Conservation (phyloP, 1,139 yeast genomes). For the Debaryomyces fabryi region DNA sequence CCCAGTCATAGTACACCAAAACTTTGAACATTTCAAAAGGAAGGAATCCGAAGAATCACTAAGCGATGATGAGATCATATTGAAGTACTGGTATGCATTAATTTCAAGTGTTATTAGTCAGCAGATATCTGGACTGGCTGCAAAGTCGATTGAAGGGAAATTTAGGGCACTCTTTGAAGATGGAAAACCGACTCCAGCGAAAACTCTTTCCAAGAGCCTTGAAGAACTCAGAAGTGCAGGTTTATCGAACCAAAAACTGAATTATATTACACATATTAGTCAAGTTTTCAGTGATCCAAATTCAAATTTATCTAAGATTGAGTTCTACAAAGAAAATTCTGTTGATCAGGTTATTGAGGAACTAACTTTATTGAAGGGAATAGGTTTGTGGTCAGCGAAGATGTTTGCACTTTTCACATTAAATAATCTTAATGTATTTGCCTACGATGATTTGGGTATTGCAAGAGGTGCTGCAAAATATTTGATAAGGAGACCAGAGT, state of each 20-base stretch:
- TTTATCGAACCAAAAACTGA: slow-evolving; percentile 67
- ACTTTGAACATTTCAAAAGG: slow-evolving; percentile 32
- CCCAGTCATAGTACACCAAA: slow-evolving; percentile 32
- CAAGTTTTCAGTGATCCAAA: slow-evolving; percentile 50
- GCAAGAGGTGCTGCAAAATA: slow-evolving; percentile 79
- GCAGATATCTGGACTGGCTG: slow-evolving; percentile 87
- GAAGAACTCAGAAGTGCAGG: slow-evolving; percentile 67
- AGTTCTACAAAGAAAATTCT: slow-evolving; percentile 37
- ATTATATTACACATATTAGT: slow-evolving; percentile 65
- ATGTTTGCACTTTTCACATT: slow-evolving; percentile 82
- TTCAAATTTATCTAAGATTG: slow-evolving; percentile 39
- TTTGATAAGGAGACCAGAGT: slow-evolving; percentile 55
- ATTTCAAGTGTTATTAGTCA: slow-evolving; percentile 64
- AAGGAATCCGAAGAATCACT: slow-evolving; percentile 10
- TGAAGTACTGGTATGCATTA: slow-evolving; percentile 43
- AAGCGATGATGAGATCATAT: slow-evolving; percentile 31
- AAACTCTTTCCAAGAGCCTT: slow-evolving; percentile 39
- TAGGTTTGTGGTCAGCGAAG: slow-evolving; percentile 90
- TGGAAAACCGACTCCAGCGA: slow-evolving; percentile 55
- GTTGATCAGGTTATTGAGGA: slow-evolving; percentile 57
- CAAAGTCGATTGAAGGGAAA: slow-evolving; percentile 58
- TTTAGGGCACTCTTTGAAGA: slow-evolving; percentile 42
- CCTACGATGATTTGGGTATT: slow-evolving; percentile 80
- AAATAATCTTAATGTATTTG: slow-evolving; percentile 67
- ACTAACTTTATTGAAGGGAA: slow-evolving; percentile 68